A percentile compares a stretch with the other conserved stretches of the same genome.
These are phyloP conservation scores for Zasmidium angulare DNA, from an alignment of 2,329 filamentous ascomycete genomes.

Conservation along the genomic window DNA sequence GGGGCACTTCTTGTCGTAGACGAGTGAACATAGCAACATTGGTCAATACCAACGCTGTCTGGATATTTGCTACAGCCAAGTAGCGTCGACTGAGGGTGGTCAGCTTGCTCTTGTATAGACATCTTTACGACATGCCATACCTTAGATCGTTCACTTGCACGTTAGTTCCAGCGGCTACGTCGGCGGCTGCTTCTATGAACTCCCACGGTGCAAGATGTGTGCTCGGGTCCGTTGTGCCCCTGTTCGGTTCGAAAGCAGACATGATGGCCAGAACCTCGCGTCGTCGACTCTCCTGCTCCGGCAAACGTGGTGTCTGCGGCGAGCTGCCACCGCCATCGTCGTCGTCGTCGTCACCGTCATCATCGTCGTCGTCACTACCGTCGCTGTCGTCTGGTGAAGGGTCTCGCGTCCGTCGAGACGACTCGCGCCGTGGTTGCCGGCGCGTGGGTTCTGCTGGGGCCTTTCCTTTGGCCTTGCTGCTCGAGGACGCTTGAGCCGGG, in stretches of 20 bases:
- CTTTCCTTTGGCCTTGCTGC: constrained; percentile 8
- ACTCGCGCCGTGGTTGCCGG: not conserved
- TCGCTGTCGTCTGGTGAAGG: constrained; percentile 5
- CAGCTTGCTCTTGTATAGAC: not conserved
- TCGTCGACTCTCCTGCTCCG: not conserved
- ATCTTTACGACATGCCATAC: not conserved
- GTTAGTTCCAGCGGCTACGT: not conserved
- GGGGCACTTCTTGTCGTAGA: not conserved
- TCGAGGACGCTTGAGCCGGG: not conserved
- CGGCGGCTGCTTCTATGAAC: no score
- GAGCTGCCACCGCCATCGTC: no score
- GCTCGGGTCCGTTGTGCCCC: not conserved
- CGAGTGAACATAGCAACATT: not conserved
- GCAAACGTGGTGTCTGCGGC: not conserved
- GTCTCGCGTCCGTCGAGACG: not conserved
- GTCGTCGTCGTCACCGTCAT: constrained; percentile 8
- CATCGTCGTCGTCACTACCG: constrained; percentile 9
- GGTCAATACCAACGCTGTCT: no score
- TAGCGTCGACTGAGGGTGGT: not conserved
- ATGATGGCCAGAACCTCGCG: not conserved
- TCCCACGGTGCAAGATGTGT: not conserved
- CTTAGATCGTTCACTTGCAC: not conserved
- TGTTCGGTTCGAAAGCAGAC: constrained; percentile 3
- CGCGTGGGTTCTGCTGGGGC: constrained; percentile 2
- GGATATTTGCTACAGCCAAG: no score